Percentiles rank a stretch among this genome's conserved stretches.
phyloP scores from a whole-genome alignment of 495 filamentous ascomycete genomes.

The Talaromyces nanjingensis region DNA sequence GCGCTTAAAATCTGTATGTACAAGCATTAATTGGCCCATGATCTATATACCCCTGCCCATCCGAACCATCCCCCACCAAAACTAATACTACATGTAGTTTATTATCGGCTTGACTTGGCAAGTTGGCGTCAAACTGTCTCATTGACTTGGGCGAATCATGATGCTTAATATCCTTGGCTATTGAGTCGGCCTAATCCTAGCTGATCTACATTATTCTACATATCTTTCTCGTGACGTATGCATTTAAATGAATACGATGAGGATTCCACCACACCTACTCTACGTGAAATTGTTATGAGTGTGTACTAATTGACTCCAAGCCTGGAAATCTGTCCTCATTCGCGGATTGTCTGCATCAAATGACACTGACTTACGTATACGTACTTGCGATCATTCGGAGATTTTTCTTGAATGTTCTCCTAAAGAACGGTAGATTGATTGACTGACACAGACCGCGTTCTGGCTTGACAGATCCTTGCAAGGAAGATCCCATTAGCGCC shows the following conservation, averaged over 20 bases:
- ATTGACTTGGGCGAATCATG: neutral
- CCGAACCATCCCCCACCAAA: neutral
- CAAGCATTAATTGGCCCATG: neutral
- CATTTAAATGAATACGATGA: neutral
- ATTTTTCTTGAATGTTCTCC: neutral
- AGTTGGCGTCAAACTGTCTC: neutral
- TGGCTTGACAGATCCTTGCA: neutral
- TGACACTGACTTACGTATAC: neutral
- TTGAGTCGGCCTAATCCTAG: neutral
- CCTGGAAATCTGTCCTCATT: neutral
- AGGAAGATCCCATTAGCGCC: neutral
- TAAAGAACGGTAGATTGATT: neutral
- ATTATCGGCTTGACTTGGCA: neutral
- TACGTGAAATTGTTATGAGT: neutral
- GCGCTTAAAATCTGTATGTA: neutral
- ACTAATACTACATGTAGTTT: neutral
- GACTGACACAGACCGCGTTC: constrained; percentile 1
- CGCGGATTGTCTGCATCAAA: neutral
- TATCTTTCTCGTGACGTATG: neutral
- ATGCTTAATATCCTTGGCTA: neutral
- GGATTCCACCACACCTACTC: neutral
- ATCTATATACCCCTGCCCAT: neutral
- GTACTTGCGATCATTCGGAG: neutral
- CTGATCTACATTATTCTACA: neutral
- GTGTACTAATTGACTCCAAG: neutral